Evolutionary conservation across 345 rosid species (phyloP), one percentile per base, ranked within the genome.

Genomic region (Trapa incisa): DNA sequence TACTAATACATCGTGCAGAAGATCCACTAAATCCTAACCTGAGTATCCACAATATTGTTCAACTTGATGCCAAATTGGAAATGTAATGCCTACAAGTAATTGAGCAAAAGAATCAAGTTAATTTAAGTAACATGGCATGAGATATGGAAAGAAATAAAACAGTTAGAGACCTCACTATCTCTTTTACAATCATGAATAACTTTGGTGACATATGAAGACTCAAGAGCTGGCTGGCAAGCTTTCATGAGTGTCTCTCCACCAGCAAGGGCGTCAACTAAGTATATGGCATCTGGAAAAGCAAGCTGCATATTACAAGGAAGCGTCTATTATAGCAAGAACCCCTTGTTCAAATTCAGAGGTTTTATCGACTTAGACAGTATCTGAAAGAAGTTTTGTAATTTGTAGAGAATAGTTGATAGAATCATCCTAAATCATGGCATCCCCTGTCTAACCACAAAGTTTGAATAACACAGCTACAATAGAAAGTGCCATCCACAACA

Each of bases 181-280:
- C 98, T 86, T 80, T 90, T 93, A 89, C 98, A 93, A 77, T 93
- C 97, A 63, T 93, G 98, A 82, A 93, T 90, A 72, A 93, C 97
- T 88, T 93, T 93, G 37, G 84, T 86, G 87, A 93, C 72, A 80
- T 86, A 75, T 70, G 67, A 75, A 75, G 97, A 93, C 89, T 93
- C 97, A 14, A 93, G 96, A 64, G 96, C 98, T 78, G 96, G 95
- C 85, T 90, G 87, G 85, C 97, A 93, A 14, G 96, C 95, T 75
- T 76, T 78, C 81, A 93, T 69, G 74, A 93, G 83, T 62, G 5
- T 52, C 71, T 84, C 84, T 75, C 92, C 97, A 67, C 98, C 97
- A 73, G 81, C 69, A 67, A 86, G 78, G 58, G 83, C 89, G 67
- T 93, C 98, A 74, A 93, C 92, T 79, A 93, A 80, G 79, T 83